Evolutionary conservation across 148 eudicot species (phyloP).

Genomic region (Amaranthus hypochondriacus): DNA sequence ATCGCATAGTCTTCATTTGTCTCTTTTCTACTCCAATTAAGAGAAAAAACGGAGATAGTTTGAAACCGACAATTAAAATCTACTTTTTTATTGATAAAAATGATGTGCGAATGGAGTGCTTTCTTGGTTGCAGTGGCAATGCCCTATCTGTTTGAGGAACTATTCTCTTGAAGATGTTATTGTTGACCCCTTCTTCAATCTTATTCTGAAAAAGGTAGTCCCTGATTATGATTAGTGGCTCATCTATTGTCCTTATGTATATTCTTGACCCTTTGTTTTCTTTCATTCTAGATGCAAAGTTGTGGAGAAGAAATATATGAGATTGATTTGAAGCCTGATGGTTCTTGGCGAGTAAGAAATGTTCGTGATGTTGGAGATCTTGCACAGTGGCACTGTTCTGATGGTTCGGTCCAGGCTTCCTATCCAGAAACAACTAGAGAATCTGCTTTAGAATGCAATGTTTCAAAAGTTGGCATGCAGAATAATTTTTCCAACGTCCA

Average conservation of each 20-base stretch:
- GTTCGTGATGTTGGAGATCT: slow-evolving; percentile 45
- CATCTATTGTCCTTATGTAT: slow-evolving; percentile 7
- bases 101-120: slow-evolving; percentile 5
- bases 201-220: slow-evolving; percentile 48
- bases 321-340: slow-evolving; percentile 57
- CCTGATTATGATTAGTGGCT: neutral
- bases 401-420: slow-evolving; percentile 44
- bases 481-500: slow-evolving; percentile 34
- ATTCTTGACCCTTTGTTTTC: slow-evolving; percentile 6
- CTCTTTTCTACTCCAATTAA: no score
- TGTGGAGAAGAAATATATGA: slow-evolving; percentile 57
- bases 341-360: slow-evolving; percentile 57
- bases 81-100: neutral
- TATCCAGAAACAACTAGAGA: slow-evolving; percentile 37
- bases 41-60: no score
- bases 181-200: slow-evolving; percentile 62
- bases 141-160: slow-evolving; percentile 67
- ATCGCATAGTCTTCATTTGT: no score
- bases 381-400: slow-evolving; percentile 72
- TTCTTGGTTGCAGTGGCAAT: slow-evolving; percentile 79
- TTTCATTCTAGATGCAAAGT: slow-evolving; percentile 34
- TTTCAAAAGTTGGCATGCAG: slow-evolving; percentile 34
- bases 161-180: slow-evolving; percentile 49
- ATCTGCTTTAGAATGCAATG: slow-evolving; percentile 34
- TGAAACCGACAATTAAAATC: no score